Percentiles rank a stretch among this genome's conserved stretches.
Evolutionary conservation across 208 protist species (phyloP).

Genomic region (Leishmania aethiopica): DNA sequence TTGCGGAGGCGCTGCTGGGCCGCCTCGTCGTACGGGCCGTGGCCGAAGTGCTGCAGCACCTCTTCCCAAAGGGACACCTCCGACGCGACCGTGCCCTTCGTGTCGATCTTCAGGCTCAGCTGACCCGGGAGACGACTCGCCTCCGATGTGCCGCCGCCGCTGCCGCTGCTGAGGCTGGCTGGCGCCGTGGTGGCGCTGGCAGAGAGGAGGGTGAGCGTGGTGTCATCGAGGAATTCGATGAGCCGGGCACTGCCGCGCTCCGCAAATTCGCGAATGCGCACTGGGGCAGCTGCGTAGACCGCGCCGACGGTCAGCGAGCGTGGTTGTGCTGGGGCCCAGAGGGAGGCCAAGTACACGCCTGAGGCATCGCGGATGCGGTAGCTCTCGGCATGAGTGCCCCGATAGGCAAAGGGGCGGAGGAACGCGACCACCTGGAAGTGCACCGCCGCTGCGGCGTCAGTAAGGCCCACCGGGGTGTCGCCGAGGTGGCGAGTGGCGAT

Average conservation of each 20-base stretch:
- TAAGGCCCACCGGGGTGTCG: conserved; percentile 32
- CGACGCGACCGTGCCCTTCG: conserved; percentile 81
- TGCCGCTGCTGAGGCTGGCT: neutral
- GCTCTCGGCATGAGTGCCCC: conserved; percentile 65
- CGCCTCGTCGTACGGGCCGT: conserved; percentile 68
- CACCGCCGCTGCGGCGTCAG: conserved; percentile 23
- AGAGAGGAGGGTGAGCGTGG: conserved; percentile 9
- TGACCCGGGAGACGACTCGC: conserved; percentile 30
- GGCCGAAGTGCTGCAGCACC: conserved; percentile 84
- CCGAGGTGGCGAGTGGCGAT: conserved; percentile 27
- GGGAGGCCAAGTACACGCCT: conserved; percentile 65
- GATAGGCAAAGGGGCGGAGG: conserved; percentile 69
- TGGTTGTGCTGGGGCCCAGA: conserved; percentile 45
- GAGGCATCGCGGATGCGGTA: conserved; percentile 81
- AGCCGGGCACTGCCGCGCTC: conserved; percentile 63
- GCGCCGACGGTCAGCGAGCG: conserved; percentile 39
- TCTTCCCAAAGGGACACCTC: conserved; percentile 87
- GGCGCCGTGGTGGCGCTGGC: neutral
- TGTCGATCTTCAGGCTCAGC: conserved; percentile 83
- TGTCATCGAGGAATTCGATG: conserved; percentile 49
- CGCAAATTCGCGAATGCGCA: conserved; percentile 63
- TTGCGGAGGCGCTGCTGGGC: conserved; percentile 66
- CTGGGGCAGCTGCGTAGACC: conserved; percentile 55
- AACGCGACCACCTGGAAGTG: conserved; percentile 62
- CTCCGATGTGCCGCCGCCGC: neutral